phyloP scores from a whole-genome alignment of 78 protist species.

The Polysphondylium violaceum region DNA sequence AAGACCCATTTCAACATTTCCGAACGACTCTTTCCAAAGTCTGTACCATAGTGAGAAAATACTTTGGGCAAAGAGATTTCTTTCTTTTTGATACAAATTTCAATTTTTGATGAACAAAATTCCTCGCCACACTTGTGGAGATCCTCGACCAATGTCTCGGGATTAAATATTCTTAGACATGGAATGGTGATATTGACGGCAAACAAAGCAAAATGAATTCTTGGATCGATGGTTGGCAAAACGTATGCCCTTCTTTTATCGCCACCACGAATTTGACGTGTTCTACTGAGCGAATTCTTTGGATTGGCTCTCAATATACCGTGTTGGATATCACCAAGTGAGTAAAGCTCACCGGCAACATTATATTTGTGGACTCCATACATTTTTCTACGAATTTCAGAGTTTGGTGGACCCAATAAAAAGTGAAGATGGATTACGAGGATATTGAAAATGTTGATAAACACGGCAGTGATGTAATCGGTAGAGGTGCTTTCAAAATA shows the following conservation, averaged over 20 bases:
- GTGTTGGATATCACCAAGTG: conserved; percentile 53
- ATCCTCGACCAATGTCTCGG: conserved; percentile 32
- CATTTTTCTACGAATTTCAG: conserved; percentile 44
- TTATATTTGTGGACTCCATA: conserved; percentile 42
- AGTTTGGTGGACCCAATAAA: conserved; percentile 72
- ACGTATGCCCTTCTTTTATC: conserved; percentile 52
- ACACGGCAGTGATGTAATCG: conserved; percentile 59
- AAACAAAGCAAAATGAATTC: conserved; percentile 62
- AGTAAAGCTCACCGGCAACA: conserved; percentile 40
- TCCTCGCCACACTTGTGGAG: conserved; percentile 67
- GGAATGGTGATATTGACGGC: conserved; percentile 55
- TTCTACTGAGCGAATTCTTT: conserved; percentile 50
- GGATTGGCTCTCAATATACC: conserved; percentile 58
- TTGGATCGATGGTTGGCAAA: conserved; percentile 44
- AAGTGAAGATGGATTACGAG: conserved; percentile 57
- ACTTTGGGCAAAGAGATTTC: conserved; percentile 58
- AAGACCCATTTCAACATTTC: conserved; percentile 75
- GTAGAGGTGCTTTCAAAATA: conserved; percentile 32
- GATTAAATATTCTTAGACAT: conserved; percentile 45
- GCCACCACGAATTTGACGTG: conserved; percentile 64
- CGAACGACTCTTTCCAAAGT: conserved; percentile 56
- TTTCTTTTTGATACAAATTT: conserved; percentile 71
- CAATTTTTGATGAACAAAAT: conserved; percentile 54
- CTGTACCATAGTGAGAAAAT: conserved; percentile 77
- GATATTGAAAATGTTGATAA: conserved; percentile 63